Conservation (phyloP, 225 moss, liverwort and hornwort species). For the Bryoerythrophyllum caledonicum region DNA sequence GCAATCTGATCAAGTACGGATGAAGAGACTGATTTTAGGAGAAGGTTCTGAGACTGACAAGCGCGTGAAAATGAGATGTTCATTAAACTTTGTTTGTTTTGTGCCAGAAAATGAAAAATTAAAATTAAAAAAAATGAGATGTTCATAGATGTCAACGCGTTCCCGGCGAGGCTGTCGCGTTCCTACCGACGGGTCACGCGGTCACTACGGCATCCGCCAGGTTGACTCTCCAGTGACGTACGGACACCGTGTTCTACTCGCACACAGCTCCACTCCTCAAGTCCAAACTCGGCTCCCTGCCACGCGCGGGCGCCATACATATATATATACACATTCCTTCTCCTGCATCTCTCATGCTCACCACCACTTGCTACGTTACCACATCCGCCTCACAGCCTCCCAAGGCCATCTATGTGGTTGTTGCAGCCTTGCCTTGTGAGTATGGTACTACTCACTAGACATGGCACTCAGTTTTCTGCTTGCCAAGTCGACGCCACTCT, state of each 20-base stretch:
- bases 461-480: too few species aligned
- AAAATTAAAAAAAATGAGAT: too few species aligned
- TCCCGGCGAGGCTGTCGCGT: not conserved
- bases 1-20: too few species aligned
- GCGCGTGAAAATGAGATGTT: not conserved
- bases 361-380: not conserved
- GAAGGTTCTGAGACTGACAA: not conserved
- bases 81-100: too few species aligned
- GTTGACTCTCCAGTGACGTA: not conserved
- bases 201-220: not conserved
- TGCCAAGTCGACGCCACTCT: not conserved
- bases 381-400: not conserved
- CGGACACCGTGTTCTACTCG: not conserved
- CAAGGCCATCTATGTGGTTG: not conserved
- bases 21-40: too few species aligned
- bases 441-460: too few species aligned
- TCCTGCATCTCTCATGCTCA: not conserved
- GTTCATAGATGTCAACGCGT: not conserved
- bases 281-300: not conserved
- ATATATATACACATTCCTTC: not conserved
- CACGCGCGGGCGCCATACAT: too few species aligned
- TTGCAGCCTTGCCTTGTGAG: not conserved
- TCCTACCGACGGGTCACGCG: conserved; percentile 19
- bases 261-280: too few species aligned
- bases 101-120: too few species aligned